Evolutionary conservation across 768 basidiomycete genomes (phyloP), one percentile per base, ranked within the genome.

Genomic region (Pisolithus sp.): DNA sequence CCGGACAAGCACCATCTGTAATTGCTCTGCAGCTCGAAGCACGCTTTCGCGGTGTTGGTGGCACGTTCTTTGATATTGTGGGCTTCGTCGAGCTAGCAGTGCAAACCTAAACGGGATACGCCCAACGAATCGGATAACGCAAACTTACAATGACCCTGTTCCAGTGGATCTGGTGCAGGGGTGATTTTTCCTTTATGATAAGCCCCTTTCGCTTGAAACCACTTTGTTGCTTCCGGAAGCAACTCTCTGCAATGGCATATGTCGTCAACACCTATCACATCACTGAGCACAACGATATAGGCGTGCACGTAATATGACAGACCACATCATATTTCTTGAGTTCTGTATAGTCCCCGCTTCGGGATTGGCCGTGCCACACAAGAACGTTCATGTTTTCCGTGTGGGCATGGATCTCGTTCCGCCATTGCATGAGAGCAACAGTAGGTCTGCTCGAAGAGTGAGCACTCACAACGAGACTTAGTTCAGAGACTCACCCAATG

Each of bases 31-130:
- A 99, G 74, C 50, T 93, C 88, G 65, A 99, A 99, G 0, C 92
- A 81, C n/a, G 93, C 94, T 68, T 95, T 97, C 1, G 95, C 94
- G 0, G 95, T 97, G 64, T 95, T 97, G 1, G 91, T 93, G 4
- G 82, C 72, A 4, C 95, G 82, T 64, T 98, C 95, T 63, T 98
- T 98, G 74, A 98, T 97, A 65, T 94, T 97, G 69, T 97, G 95
- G 5, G 94, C 95, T 72, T 96, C 93, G 58, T 97, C 93, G 41
- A 96, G 79, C 87, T 90, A 54, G 15, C 44, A 20, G n/a, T 23
- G 30, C 17, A 44, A 42, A 42, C 15, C 21, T 20, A 47, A 45
- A 21, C 15, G 39, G 46, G 42, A 55, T 46, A 8, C 44, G 26
- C 4, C 10, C 17, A 28, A 55, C 30, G 26, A 10, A 6, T 10